Base-by-base conservation (phyloP, 129 eudicot genomes). In the Tagetes erecta region DNA sequence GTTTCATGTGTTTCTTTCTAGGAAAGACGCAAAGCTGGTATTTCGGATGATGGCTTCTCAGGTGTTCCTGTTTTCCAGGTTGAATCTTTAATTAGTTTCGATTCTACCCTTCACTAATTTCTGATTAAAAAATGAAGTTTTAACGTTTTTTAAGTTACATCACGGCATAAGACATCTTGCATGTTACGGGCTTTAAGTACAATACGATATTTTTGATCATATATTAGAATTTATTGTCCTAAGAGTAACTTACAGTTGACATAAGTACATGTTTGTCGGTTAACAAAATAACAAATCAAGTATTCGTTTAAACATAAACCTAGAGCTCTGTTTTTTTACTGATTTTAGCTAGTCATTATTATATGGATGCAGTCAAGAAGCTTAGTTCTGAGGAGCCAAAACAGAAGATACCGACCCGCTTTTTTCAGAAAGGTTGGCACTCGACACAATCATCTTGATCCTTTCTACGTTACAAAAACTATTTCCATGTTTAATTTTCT, bases 51-150 rank as follows among this genome's bases (percentile, higher is more conserved):
- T 82, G 82, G 88, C 80, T 93, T 93, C 56, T 69, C 84, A 36
- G 98, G 98, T 41, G 95, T 93, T 80, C 98, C 98, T 67, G 98
- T 93, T 87, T 93, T 93, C 76, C 98, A 89, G 98, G 98, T 92
- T 68, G 11, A 36, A n/a, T 44, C 53, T 59, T 33, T 11, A 39
- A 41, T 37, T 37, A 69, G 9, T 12, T 45, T 58, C 34, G 5
- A 7, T 41, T 52, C 58, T 3, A 52, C 30, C 38, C 37, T 34
- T 76, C 33, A 11, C 30, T 30, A 9, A 3, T 67, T 9, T 76
- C 68, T 55, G 46, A 68, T n/a, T 4, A 20, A 39, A 9, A 56
- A 34, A 41, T 42, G n/a, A 5, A 31, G 68, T 8, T 67, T 42
- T 35, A 35, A 76, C 44, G 47, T 56, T 13, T 44, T 57, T 44